Evolutionary conservation across 371 early-diverging fungal species (phyloP), one percentile per base, ranked within the genome.

Genomic region (Mucor plumbeus): DNA sequence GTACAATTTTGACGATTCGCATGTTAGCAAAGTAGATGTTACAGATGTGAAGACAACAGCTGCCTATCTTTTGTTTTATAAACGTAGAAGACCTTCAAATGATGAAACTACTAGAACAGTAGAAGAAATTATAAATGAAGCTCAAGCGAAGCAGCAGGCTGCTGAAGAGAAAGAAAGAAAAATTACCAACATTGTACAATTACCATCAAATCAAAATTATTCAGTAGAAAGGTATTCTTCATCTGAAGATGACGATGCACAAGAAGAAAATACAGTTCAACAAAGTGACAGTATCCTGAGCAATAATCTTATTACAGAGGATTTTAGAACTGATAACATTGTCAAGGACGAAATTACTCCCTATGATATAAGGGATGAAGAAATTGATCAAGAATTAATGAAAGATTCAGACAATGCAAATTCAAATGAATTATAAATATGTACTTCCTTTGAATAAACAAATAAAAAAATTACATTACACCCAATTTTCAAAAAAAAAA

Each of bases 1-100:
- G 97, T 96, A 92, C 77, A 84, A 92, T 69, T 97, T 94, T 77
- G 93, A 97, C 71, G 97, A 97, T 73, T 88, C 91, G 4, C 88
- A 85, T 53, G 97, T 95, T 8, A 81, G 84, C 26, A 81, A 83
- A 19, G 86, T 91, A 0, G 71, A 78, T 38, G 87, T 79, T 21
- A 65, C 72, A 7, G 76, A 83, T 19, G 84, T 89, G 36, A 86
- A 89, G 84, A 87, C 95, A 1, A 57, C 82, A 8, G 92, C 92
- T 5, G 95, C 97, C 0, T 95, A 96, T 67, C 80, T 95, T 59
- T 77, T 96, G 43, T 96, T 96, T 71, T 96, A 95, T 66, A 89
- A 86, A 35, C 81, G 91, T n/a, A 84, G 91, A 67, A 71, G 74
- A 64, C 39, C 54, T 13, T 15, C 14, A 3, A 65, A 70, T 26